Evolutionary conservation across 2,329 filamentous ascomycete genomes (phyloP).

Genomic region (Fusarium sacchari): DNA sequence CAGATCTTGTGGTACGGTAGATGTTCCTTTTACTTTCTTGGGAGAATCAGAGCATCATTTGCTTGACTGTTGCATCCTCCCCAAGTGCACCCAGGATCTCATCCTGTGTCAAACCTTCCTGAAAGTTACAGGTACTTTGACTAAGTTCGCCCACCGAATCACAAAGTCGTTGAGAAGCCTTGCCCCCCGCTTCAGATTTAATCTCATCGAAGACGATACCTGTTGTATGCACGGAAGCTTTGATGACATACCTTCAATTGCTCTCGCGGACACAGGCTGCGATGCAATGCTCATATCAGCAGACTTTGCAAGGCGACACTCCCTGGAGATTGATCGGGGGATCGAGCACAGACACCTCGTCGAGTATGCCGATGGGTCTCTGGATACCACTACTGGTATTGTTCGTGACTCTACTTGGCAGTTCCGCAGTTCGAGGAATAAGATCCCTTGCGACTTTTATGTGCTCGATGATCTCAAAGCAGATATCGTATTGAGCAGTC

Average conservation of each 20-base stretch:
- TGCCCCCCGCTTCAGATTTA: rapidly evolving
- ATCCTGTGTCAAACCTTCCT: neutral
- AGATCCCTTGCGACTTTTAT: neutral
- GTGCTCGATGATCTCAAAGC: neutral
- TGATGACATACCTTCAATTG: neutral
- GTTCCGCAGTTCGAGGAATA: rapidly evolving
- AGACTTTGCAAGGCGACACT: neutral
- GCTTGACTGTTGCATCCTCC: neutral
- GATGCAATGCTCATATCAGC: conserved; percentile 1
- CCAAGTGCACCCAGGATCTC: neutral
- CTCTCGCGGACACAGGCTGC: neutral
- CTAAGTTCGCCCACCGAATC: neutral
- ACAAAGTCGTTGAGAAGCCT: rapidly evolving
- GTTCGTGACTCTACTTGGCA: neutral
- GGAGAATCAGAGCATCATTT: neutral
- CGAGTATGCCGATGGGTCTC: neutral
- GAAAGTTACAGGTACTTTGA: neutral
- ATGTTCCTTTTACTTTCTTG: neutral
- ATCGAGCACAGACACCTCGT: neutral
- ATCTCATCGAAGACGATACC: neutral
- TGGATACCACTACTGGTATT: neutral
- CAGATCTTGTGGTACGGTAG: rapidly evolving
- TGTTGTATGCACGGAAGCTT: neutral
- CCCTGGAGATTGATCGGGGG: neutral
- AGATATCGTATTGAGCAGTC: neutral